Base-by-base conservation (phyloP, 2,329 filamentous ascomycete genomes). In the Boeremia lycopersici region DNA sequence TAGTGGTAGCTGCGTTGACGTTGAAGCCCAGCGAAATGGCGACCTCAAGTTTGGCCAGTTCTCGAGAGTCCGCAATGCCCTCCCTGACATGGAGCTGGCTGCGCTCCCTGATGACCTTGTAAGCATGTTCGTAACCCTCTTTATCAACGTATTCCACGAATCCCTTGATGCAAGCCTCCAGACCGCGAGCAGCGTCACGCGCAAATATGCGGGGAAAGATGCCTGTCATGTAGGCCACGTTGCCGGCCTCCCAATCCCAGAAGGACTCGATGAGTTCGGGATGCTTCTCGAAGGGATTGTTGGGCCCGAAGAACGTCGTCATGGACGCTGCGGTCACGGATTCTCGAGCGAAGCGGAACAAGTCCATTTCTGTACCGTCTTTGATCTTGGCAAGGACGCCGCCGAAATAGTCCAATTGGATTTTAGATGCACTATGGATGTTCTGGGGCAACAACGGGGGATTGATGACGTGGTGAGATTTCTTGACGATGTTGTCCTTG, bases 1-100 rank as follows among this genome's bases (percentile, higher is more conserved):
- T 62, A 0, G 77, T 72, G 0, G 77, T 76, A 4, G 74, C 65
- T 0, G 78, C 77, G 59, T 82, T 82, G 36, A 72, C 69, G 1
- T 79, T 63, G 19, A 77, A 56, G 0, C 67, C 79, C 6, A 79
- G 55, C 6, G 56, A 51, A 6, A 74, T 49, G 3, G 30, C 56
- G 6, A 74, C 30, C 48, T 74, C 72, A 1, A 68, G 51, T 25
- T 62, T 59, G 3, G 59, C 67, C 15, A 62, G 46, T 15, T 69
- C 55, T 4, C 36, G 7, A 1, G 13, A 13, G 4, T 59, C 23
- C 2, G 59, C 61, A 10, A 71, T 54, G 2, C 68, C 67, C 25
- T 46, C 41, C 3, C 53, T 42, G 3, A 38, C 17, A 42, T 71
- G 65, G 4, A 68, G 26, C 23, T 58, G 19, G 4, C 63, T 42